phyloP scores from a whole-genome alignment of 2,329 filamentous ascomycete genomes.

The Alternaria ethzedia region DNA sequence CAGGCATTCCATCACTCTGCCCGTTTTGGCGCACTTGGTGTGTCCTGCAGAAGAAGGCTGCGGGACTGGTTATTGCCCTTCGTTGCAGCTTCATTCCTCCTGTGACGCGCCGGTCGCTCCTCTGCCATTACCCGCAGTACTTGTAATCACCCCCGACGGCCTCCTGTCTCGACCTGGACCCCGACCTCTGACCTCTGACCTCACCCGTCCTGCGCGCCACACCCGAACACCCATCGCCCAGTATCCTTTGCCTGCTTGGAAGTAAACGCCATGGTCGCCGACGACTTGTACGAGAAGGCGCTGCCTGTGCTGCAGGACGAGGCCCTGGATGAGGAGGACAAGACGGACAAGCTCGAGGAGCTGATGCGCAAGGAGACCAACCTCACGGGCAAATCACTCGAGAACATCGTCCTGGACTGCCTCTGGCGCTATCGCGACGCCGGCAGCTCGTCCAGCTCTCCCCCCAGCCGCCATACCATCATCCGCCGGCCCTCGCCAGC shows the following conservation, averaged over 20 bases:
- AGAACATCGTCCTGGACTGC: conserved; percentile 88
- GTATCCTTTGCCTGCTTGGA: conserved; percentile 4
- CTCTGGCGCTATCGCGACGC: conserved; percentile 82
- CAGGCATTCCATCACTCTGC: conserved; percentile 26
- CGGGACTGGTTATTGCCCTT: conserved; percentile 22
- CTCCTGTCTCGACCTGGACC: conserved; percentile 19
- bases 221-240: conserved; percentile 6
- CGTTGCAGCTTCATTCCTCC: conserved; percentile 26
- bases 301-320: conserved; percentile 85
- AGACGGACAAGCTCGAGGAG: conserved; percentile 88
- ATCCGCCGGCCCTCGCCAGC: conserved; percentile 91
- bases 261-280: conserved; percentile 76
- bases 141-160: conserved; percentile 28
- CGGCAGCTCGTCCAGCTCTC: conserved; percentile 70
- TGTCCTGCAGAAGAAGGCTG: conserved; percentile 26
- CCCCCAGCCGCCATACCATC: conserved; percentile 85
- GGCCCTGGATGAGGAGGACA: conserved; percentile 88
- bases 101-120: conserved; percentile 29
- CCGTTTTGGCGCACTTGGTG: conserved; percentile 18
- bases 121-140: conserved; percentile 22
- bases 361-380: conserved; percentile 79
- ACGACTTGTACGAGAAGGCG: conserved; percentile 90
- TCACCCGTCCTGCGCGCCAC: conserved; percentile 5
- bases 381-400: conserved; percentile 76
- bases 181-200: conserved; percentile 8